Evolutionary conservation across 768 basidiomycete genomes (phyloP).

Genomic region (Collybia nuda): DNA sequence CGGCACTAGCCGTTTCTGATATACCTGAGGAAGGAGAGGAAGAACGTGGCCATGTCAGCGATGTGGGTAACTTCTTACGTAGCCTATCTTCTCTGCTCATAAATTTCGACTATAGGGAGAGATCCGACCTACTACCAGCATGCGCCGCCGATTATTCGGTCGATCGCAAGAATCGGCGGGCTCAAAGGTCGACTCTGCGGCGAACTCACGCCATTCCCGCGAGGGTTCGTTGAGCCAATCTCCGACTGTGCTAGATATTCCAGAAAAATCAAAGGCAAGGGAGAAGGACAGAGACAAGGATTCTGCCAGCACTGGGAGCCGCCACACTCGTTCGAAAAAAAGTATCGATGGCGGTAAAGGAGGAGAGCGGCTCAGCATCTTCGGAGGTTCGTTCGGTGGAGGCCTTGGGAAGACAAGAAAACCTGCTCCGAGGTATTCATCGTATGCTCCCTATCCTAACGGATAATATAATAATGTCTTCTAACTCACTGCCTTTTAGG

Average conservation of each 20-base stretch:
- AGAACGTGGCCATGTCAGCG: constrained; percentile 55
- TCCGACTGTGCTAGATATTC: constrained; percentile 24
- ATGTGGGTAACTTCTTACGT: constrained; percentile 44
- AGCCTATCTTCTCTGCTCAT: not conserved
- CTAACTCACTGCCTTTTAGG: no score
- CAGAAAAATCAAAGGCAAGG: constrained; percentile 22
- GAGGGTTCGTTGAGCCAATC: constrained; percentile 17
- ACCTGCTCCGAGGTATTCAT: constrained; percentile 73
- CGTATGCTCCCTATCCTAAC: constrained; percentile 42
- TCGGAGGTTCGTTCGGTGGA: constrained; percentile 62
- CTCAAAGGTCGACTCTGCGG: constrained; percentile 20
- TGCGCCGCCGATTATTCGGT: constrained; percentile 62
- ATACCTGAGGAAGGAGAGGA: constrained; percentile 48
- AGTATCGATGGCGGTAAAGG: constrained; percentile 47
- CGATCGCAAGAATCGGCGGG: constrained; percentile 48
- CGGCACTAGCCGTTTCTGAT: constrained; percentile 34
- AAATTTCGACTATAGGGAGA: no score
- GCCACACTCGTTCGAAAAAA: constrained; percentile 48
- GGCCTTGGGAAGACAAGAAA: constrained; percentile 71
- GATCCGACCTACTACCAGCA: constrained; percentile 27
- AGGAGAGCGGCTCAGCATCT: constrained; percentile 76
- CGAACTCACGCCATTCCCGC: constrained; percentile 18
- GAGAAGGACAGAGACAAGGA: constrained; percentile 34
- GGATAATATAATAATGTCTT: not conserved
- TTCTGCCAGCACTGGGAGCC: constrained; percentile 23